A percentile compares a stretch with the other conserved stretches of the same genome.
Evolutionary conservation across 176 grass and related monocot species (phyloP).

Genomic region (Oryza longistaminata): DNA sequence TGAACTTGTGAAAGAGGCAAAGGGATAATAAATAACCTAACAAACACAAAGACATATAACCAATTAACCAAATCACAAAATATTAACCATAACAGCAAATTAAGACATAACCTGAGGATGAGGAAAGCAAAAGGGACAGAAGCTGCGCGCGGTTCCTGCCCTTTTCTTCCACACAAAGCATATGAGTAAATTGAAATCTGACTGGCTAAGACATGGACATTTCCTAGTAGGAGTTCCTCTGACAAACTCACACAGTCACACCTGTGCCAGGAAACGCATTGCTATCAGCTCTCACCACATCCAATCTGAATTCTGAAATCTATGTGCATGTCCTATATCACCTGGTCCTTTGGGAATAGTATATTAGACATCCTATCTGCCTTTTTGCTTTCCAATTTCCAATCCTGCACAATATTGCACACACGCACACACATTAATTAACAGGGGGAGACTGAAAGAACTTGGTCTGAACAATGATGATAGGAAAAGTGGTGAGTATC

Average conservation of each 20-base stretch:
- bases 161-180: not conserved
- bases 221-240: slow-evolving; percentile 28
- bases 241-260: slow-evolving; percentile 5
- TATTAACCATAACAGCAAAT: too few species aligned
- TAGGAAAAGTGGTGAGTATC: too few species aligned
- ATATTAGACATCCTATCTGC: not conserved
- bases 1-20: slow-evolving; percentile 13
- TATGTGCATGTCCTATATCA: slow-evolving; percentile 8
- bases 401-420: not conserved
- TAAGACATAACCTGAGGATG: not conserved
- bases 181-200: slow-evolving; percentile 19
- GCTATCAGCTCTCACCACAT: slow-evolving; percentile 28
- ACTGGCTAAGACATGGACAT: slow-evolving; percentile 14
- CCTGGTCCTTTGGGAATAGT: slow-evolving; percentile 36
- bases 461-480: too few species aligned
- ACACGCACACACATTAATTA: too few species aligned
- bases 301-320: slow-evolving; percentile 29
- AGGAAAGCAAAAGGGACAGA: not conserved
- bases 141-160: not conserved
- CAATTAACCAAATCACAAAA: not conserved
- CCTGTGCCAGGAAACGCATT: slow-evolving; percentile 14
- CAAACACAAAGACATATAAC: not conserved
- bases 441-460: too few species aligned
- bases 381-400: not conserved
- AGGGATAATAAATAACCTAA: slow-evolving; percentile 4